Evolutionary conservation across 2,329 filamentous ascomycete genomes (phyloP).

Genomic region (Ophiognomonia clavigignenti-juglandacearum): DNA sequence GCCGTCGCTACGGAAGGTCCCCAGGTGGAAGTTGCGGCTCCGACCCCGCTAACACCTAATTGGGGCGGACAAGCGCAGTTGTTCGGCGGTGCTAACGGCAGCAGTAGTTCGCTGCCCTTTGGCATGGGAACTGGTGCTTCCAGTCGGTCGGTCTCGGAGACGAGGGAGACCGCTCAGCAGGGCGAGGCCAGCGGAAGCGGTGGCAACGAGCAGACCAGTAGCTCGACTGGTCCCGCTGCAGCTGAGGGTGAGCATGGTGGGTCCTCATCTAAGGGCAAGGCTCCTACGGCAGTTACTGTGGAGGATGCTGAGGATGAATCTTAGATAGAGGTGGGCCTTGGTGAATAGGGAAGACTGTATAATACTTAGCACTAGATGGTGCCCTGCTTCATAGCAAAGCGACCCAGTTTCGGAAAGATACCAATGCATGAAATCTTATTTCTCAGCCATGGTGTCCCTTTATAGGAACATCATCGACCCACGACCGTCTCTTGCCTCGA

Average conservation of each 20-base stretch:
- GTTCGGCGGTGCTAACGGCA: slow-evolving; percentile 31
- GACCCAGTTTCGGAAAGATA: too few species aligned
- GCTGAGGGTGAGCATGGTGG: slow-evolving; percentile 15
- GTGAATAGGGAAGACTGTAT: background rate
- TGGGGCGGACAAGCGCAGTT: slow-evolving; percentile 49
- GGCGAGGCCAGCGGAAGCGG: background rate
- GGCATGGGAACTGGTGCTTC: slow-evolving; percentile 18
- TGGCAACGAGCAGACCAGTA: background rate
- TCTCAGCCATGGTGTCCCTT: too few species aligned
- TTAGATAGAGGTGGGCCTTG: background rate
- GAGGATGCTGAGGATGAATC: slow-evolving; percentile 14
- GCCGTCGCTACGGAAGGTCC: slow-evolving; percentile 18
- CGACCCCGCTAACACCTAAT: slow-evolving; percentile 42
- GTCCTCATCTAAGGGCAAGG: slow-evolving; percentile 26
- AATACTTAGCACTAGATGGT: too few species aligned
- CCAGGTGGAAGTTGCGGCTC: slow-evolving; percentile 36
- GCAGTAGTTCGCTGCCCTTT: slow-evolving; percentile 12
- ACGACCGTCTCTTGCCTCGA: background rate
- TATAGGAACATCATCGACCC: background rate
- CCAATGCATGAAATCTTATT: too few species aligned
- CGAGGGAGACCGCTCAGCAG: slow-evolving; percentile 10
- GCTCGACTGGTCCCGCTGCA: background rate
- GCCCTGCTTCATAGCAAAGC: too few species aligned
- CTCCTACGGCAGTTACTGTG: slow-evolving; percentile 10
- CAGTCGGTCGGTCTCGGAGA: slow-evolving; percentile 11